Conservation (phyloP, 108 stramenopile species). For the Stephanodiscus minutulus region DNA sequence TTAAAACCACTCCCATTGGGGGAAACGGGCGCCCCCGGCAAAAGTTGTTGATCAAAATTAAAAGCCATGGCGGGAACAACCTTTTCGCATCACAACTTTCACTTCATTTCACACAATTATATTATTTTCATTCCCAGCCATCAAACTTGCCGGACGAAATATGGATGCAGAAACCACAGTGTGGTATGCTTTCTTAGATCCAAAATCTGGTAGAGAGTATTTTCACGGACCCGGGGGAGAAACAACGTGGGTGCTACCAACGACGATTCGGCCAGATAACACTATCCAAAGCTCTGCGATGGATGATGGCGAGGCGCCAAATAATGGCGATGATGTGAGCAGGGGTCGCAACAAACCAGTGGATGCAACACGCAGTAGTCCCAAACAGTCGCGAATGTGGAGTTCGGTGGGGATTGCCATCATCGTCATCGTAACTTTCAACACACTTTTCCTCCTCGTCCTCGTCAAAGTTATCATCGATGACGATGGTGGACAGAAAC, state of each 20-base stretch:
- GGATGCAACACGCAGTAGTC: neutral
- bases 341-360: neutral
- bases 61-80: too few species aligned
- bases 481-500: neutral
- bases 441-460: slow-evolving; percentile 29
- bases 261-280: neutral
- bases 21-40: too few species aligned
- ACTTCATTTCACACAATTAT: too few species aligned
- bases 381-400: neutral
- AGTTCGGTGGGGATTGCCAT: slow-evolving; percentile 13
- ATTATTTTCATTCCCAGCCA: too few species aligned
- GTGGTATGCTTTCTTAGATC: slow-evolving; percentile 34
- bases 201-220: slow-evolving; percentile 36
- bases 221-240: slow-evolving; percentile 22
- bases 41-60: too few species aligned
- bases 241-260: slow-evolving; percentile 35
- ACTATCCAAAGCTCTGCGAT: neutral
- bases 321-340: neutral
- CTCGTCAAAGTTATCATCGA: slow-evolving; percentile 19
- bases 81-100: too few species aligned
- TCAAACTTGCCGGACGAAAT: too few species aligned
- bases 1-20: too few species aligned
- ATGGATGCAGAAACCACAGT: slow-evolving; percentile 1
- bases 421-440: slow-evolving; percentile 13
- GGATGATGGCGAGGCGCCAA: neutral